Percentiles rank a stretch among this genome's conserved stretches.
Conservation (phyloP, 2,329 filamentous ascomycete species). For the Alternaria burnsii region DNA sequence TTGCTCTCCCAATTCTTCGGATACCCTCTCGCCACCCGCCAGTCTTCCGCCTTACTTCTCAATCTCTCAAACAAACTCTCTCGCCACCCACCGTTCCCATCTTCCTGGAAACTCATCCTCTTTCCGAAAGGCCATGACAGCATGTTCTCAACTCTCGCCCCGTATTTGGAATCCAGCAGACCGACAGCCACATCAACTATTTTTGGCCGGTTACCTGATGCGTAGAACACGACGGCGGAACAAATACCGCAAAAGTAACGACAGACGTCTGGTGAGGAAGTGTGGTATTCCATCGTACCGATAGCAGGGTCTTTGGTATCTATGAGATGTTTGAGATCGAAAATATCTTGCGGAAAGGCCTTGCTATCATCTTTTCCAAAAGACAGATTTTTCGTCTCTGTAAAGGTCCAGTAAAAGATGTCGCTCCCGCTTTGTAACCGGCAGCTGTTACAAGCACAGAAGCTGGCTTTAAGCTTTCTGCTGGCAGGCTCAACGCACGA, state of each 20-base stretch:
- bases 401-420: slow-evolving; percentile 58
- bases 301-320: slow-evolving; percentile 48
- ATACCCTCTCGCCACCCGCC: slow-evolving; percentile 45
- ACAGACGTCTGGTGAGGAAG: slow-evolving; percentile 56
- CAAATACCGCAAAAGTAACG: slow-evolving; percentile 61
- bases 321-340: slow-evolving; percentile 50
- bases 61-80: slow-evolving; percentile 44
- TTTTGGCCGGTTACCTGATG: slow-evolving; percentile 49
- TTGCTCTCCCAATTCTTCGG: slow-evolving; percentile 46
- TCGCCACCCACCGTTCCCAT: slow-evolving; percentile 55
- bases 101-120: slow-evolving; percentile 29
- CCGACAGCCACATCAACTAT: slow-evolving; percentile 58
- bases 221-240: slow-evolving; percentile 60
- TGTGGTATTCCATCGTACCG: slow-evolving; percentile 57
- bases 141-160: slow-evolving; percentile 57
- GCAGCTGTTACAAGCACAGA: slow-evolving; percentile 61
- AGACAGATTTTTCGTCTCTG: slow-evolving; percentile 51
- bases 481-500: slow-evolving; percentile 57
- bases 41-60: slow-evolving; percentile 49
- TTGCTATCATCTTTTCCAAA: slow-evolving; percentile 28
- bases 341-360: slow-evolving; percentile 42
- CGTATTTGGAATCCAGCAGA: slow-evolving; percentile 55
- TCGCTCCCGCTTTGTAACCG: slow-evolving; percentile 55
- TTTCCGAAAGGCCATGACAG: slow-evolving; percentile 55
- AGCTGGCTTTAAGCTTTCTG: slow-evolving; percentile 51